Base-by-base conservation (phyloP, 495 filamentous ascomycete genomes). In the Tuber melanosporum region DNA sequence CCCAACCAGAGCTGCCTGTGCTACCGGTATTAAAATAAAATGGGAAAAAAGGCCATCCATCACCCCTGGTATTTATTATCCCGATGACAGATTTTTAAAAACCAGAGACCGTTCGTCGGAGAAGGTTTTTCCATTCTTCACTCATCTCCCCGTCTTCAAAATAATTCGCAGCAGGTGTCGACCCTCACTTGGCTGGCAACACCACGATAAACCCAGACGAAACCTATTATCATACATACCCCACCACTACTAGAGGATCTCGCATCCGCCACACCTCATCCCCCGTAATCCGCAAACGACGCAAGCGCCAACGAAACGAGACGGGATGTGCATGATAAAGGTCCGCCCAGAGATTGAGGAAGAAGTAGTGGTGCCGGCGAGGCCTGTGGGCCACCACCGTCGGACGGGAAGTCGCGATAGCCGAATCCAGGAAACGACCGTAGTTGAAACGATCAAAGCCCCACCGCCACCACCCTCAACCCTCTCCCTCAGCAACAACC, bases 291-390 rank as follows among this genome's bases (percentile, higher is more conserved):
- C 26, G 26, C 52, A 17, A 15, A 66, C 57, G 57, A 17, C 57
- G 39, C 2, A 5, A 41, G 39, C 39, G 39, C 39, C 39, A 41
- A 41, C 39, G 39, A 41, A n/a, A 44, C 12, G 12, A 9, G 17
- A 15, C 32, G 76, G 73, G 46, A 82, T 82, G 81, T 82, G 81
- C 43, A 79, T 82, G 74, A 82, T 82, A 71, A 82, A 79, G 73
- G 81, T 82, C 66, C 81, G 80, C 72, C 81, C 81, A 22, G 81
- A 82, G 57, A 62, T 80, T 4, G 81, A 82, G 39, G 74, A 80
- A 36, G 72, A 77, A 32, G 47, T 57, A 32, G 22, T 71, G 19
- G 73, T 82, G n/a, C 80, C 81, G 26, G 71, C 79, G 3, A 76
- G 80, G 14, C 72, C 66, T 17, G 72, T 72, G 12, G 39, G 39